Percentiles rank a stretch among this genome's conserved stretches.
Conservation (phyloP, 139 green algal genomes). For the Nannochloris sp. region DNA sequence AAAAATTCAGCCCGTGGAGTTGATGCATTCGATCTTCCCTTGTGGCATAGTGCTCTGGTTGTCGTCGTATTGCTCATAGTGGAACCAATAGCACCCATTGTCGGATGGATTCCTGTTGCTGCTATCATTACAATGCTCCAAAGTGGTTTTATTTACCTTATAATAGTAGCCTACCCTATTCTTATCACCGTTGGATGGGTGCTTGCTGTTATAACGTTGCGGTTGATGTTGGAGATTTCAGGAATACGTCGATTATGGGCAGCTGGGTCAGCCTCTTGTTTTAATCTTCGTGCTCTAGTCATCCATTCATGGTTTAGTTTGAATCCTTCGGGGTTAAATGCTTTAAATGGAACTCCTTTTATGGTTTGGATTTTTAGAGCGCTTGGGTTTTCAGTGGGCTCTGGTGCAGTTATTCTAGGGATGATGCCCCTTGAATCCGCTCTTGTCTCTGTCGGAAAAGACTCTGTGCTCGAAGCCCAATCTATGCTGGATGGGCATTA, state of each 20-base stretch:
- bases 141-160: not conserved
- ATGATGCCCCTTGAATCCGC: not conserved
- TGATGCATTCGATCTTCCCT: not conserved
- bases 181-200: not conserved
- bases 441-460: not conserved
- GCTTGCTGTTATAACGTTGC: not conserved
- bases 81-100: not conserved
- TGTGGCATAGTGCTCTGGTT: not conserved
- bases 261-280: not conserved
- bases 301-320: not conserved
- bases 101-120: not conserved
- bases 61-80: not conserved
- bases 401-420: not conserved
- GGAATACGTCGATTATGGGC: not conserved
- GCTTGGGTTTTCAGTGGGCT: not conserved
- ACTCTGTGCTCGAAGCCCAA: not conserved
- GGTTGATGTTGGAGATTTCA: not conserved
- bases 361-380: not conserved
- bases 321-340: not conserved
- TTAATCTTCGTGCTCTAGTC: not conserved
- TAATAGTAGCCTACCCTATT: not conserved
- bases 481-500: not conserved
- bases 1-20: not conserved
- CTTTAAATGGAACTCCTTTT: conserved; percentile 4
- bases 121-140: not conserved